Base-by-base conservation (phyloP, 352 stramenopile genomes). In the Phytophthora colocasiae region DNA sequence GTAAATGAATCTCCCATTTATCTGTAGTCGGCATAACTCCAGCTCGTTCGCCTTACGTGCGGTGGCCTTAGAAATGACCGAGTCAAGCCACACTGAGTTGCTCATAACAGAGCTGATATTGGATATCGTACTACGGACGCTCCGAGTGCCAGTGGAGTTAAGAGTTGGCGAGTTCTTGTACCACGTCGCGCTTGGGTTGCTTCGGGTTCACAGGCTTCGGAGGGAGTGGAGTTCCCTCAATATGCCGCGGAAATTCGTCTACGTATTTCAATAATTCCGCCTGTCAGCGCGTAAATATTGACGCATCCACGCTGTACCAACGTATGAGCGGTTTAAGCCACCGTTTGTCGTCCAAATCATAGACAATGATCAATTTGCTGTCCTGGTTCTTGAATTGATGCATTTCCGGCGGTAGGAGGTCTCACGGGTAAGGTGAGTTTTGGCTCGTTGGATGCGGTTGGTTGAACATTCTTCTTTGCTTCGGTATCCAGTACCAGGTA, bases 311-410 rank as follows among this genome's bases (percentile, higher is more conserved):
- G 84, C 64, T 95, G 87, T 11, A 91, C 85, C 36, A 95, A 69
- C 26, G 77, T 83, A 55, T 89, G 81, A 0, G 87, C 87, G 0
- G 83, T 90, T 52, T 87, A 75, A 22, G 73, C 58, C 17, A 80
- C 80, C 1, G 72, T 69, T 56, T 92, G 36, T 93, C 87, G 50
- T 92, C 85, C 50, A 87, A 45, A 57, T 92, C 84, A 64, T 95
- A 95, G 12, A 95, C 38, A 29, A 95, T 81, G 40, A 95, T 83
- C 24, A 93, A 69, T 68, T 91, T 79, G 57, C 73, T 73, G 44
- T 91, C 85, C 10, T 88, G 71, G 63, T 95, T 93, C 75, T 92
- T 92, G 60, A 87, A 93, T 47, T 82, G 69, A 55, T 90, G 81
- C 85, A 93, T 93, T 53, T 93, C 82, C 0, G 85, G 82, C n/a